These are phyloP conservation scores for Pseudogymnoascus sp. DNA, from an alignment of 2,329 filamentous ascomycete genomes.

Conservation along the genomic window DNA sequence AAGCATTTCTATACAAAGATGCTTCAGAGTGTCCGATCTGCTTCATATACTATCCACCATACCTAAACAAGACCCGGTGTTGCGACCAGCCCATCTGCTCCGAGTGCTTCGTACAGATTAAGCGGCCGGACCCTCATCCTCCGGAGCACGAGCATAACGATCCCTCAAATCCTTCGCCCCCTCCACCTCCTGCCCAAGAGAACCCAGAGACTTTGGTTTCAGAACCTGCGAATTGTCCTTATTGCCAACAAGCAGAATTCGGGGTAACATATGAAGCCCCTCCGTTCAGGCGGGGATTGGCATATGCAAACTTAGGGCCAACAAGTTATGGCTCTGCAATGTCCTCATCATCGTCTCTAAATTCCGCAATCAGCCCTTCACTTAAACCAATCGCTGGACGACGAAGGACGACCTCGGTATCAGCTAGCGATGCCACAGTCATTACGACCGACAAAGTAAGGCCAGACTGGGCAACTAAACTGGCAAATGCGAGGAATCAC, in stretches of 20 bases:
- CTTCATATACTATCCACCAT: slow-evolving; percentile 90
- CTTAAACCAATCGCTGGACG: slow-evolving; percentile 29
- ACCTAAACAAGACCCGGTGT: slow-evolving; percentile 87
- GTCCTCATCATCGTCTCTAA: slow-evolving; percentile 78
- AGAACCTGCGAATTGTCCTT: slow-evolving; percentile 86
- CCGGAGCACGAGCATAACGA: slow-evolving; percentile 56
- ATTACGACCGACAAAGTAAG: slow-evolving; percentile 88
- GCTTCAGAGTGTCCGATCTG: slow-evolving; percentile 90
- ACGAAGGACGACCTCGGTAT: slow-evolving; percentile 61
- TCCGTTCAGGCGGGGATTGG: slow-evolving; percentile 75
- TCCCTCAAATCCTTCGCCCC: slow-evolving; percentile 19
- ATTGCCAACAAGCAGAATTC: slow-evolving; percentile 91
- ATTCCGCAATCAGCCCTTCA: slow-evolving; percentile 36
- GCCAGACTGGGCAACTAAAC: slow-evolving; percentile 88
- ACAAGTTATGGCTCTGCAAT: slow-evolving; percentile 60
- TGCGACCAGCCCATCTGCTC: slow-evolving; percentile 96
- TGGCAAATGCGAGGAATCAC: slow-evolving; percentile 76
- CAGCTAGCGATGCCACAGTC: slow-evolving; percentile 74
- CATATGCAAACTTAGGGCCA: slow-evolving; percentile 50
- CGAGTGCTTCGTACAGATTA: slow-evolving; percentile 98
- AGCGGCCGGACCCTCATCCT: slow-evolving; percentile 82
- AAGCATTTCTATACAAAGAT: slow-evolving; percentile 90
- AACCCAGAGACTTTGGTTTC: slow-evolving; percentile 67
- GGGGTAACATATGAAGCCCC: slow-evolving; percentile 92
- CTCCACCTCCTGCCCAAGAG: slow-evolving; percentile 36